A percentile compares a stretch with the other conserved stretches of the same genome.
These are phyloP conservation scores for Saccharomycopsis selenospora DNA, from an alignment of 805 yeast species.

Conservation along the genomic window DNA sequence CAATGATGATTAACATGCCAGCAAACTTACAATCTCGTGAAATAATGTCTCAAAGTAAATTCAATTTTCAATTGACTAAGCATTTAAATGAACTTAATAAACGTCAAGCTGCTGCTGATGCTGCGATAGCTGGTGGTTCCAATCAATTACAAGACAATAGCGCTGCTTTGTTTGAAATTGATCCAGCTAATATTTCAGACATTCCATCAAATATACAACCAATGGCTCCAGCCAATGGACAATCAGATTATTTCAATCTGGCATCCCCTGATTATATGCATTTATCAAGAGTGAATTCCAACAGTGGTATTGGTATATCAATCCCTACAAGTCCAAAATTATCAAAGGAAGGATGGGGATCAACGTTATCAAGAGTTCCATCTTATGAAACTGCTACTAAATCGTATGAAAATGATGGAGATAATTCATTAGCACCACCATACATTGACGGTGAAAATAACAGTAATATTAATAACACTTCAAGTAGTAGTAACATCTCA, in stretches of 20 bases:
- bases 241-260: background rate
- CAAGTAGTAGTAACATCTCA: background rate
- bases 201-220: background rate
- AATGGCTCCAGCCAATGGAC: background rate
- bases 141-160: too few relatives aligned
- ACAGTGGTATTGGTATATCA: background rate
- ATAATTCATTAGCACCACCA: conserved; percentile 59
- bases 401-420: conserved; percentile 39
- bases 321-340: background rate
- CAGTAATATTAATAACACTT: background rate
- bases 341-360: background rate
- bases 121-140: background rate
- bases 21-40: conserved; percentile 1
- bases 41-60: conserved; percentile 7
- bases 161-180: too few relatives aligned
- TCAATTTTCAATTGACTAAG: conserved; percentile 35
- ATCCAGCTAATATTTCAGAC: background rate
- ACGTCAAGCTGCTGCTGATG: conserved; percentile 36
- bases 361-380: conserved; percentile 62
- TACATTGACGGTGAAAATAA: conserved; percentile 33
- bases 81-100: conserved; percentile 44
- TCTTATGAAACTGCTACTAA: conserved; percentile 75
- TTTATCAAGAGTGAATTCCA: background rate
- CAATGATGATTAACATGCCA: conserved; percentile 23
- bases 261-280: background rate